Conservation (phyloP, 208 protist species). For the Leishmania major region DNA sequence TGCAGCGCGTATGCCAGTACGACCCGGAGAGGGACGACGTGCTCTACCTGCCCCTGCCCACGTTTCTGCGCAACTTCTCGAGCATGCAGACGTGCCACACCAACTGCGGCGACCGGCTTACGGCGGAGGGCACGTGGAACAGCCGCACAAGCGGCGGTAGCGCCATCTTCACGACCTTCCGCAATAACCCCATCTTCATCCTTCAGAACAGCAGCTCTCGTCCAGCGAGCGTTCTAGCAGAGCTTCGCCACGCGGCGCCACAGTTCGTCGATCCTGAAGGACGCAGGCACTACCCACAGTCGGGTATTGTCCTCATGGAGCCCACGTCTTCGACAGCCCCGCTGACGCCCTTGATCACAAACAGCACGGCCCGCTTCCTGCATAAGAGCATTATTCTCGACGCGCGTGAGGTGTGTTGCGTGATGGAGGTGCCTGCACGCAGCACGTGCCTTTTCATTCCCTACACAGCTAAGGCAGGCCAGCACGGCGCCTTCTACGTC, state of each 20-base stretch:
- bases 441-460: conserved; percentile 78
- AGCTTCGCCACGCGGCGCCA: conserved; percentile 75
- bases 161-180: conserved; percentile 82
- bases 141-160: conserved; percentile 68
- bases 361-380: conserved; percentile 77
- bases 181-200: conserved; percentile 88
- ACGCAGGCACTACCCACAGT: conserved; percentile 82
- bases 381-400: conserved; percentile 90
- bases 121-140: conserved; percentile 60
- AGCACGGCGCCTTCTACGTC: conserved; percentile 66
- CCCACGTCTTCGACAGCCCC: conserved; percentile 44
- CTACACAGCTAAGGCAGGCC: conserved; percentile 72
- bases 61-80: conserved; percentile 81
- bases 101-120: conserved; percentile 87
- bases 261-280: conserved; percentile 72
- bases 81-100: conserved; percentile 85
- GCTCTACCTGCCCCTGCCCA: conserved; percentile 73
- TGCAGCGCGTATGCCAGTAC: conserved; percentile 67
- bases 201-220: conserved; percentile 85
- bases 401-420: conserved; percentile 78
- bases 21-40: conserved; percentile 47
- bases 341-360: conserved; percentile 78
- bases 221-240: conserved; percentile 63
- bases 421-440: conserved; percentile 74
- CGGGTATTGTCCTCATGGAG: conserved; percentile 76